A percentile compares a stretch with the other conserved stretches of the same genome.
Evolutionary conservation across 1,284 basidiomycete species (phyloP).

Genomic region (Pseudozyma pruni): DNA sequence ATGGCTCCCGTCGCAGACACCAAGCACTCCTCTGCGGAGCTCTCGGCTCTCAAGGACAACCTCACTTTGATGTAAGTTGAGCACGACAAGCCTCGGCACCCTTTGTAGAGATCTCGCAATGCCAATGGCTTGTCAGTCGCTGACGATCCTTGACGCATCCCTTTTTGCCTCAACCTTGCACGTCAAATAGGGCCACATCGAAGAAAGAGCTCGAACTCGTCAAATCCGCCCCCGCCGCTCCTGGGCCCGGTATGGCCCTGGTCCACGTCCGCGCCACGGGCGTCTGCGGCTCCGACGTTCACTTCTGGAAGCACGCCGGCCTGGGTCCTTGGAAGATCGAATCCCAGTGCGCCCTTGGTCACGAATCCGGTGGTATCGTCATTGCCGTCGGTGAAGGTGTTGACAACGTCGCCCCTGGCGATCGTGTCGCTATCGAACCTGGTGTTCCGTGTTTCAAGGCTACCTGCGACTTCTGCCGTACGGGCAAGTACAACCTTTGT

Average conservation of each 20-base stretch:
- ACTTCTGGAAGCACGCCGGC: constrained; percentile 72
- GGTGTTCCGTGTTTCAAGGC: constrained; percentile 71
- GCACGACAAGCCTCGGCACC: too few relatives aligned
- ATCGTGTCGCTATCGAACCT: constrained; percentile 65
- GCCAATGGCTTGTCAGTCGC: too few relatives aligned
- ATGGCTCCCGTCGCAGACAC: constrained; percentile 49
- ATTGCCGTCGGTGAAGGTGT: constrained; percentile 62
- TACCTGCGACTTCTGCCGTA: constrained; percentile 71
- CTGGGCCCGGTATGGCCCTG: constrained; percentile 61
- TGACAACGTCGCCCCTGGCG: constrained; percentile 55
- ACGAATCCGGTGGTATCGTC: constrained; percentile 64
- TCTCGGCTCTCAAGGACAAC: constrained; percentile 54
- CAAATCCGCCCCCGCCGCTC: constrained; percentile 39
- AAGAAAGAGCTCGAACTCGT: constrained; percentile 61
- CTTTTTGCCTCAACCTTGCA: too few relatives aligned
- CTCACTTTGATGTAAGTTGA: constrained; percentile 48
- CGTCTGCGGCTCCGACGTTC: constrained; percentile 68
- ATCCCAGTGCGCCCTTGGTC: constrained; percentile 58
- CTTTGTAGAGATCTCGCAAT: too few relatives aligned
- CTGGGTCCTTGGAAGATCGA: constrained; percentile 62
- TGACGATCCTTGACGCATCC: too few relatives aligned
- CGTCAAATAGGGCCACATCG: constrained; percentile 40
- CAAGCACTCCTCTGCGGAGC: constrained; percentile 28
- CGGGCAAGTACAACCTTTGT: constrained; percentile 72
- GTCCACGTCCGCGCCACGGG: constrained; percentile 64